These are phyloP conservation scores for Ilyonectria mors-panacis DNA, from an alignment of 2,329 filamentous ascomycete genomes.

Conservation along the genomic window DNA sequence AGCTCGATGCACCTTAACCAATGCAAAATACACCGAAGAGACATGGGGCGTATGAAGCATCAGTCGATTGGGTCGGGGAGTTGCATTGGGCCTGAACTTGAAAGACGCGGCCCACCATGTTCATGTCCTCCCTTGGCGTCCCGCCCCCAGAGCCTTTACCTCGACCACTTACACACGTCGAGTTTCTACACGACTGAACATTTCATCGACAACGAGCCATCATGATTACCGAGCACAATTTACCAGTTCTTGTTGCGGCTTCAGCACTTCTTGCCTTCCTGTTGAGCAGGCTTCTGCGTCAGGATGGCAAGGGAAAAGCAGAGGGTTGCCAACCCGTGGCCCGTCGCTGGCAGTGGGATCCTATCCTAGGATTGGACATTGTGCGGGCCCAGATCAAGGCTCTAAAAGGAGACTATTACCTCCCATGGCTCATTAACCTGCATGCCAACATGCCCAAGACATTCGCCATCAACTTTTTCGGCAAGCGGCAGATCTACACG, in stretches of 20 bases:
- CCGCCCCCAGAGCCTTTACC: not conserved
- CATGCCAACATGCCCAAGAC: conserved; percentile 39
- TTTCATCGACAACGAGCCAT: not conserved
- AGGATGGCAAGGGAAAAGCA: conserved; percentile 11
- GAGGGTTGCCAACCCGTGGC: conserved; percentile 29
- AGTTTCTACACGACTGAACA: not conserved
- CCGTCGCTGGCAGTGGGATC: conserved; percentile 33
- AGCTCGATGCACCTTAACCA: not conserved
- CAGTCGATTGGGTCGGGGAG: not conserved
- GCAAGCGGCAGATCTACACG: conserved; percentile 38
- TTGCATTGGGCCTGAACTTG: not conserved
- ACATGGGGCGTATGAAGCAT: not conserved
- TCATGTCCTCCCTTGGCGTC: not conserved
- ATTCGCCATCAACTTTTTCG: conserved; percentile 40
- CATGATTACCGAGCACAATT: conserved; percentile 3
- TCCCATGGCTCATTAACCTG: conserved; percentile 40
- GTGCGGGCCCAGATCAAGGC: conserved; percentile 36
- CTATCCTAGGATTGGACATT: conserved; percentile 38
- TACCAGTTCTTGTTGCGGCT: conserved; percentile 16
- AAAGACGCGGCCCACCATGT: not conserved
- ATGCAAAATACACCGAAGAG: not conserved
- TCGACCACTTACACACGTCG: conserved; percentile 5
- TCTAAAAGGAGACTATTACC: conserved; percentile 35
- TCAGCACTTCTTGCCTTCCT: conserved; percentile 16
- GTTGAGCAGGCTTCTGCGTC: conserved; percentile 20